Evolutionary conservation across 768 basidiomycete genomes (phyloP), one percentile per base, ranked within the genome.

Genomic region (Holtermanniella nyarrowii): DNA sequence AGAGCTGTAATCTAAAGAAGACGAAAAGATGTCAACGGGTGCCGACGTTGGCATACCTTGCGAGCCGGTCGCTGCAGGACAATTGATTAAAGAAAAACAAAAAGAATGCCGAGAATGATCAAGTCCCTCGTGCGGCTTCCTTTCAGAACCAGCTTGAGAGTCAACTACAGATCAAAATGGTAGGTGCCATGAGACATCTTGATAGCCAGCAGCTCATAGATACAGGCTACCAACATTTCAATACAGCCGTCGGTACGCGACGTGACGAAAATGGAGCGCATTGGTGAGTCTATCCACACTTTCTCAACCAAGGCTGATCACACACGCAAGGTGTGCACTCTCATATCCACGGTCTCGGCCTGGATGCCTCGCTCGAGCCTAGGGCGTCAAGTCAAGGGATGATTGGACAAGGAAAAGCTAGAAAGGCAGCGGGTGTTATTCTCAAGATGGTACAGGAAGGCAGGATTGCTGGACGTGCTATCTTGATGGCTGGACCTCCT

Each of bases 401-500:
- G 83, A 93, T 99, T 22, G 95, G 95, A 0, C 95, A 99, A 68
- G 86, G 77, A 2, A 89, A 90, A 68, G 95, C 95, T 20, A 82
- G 95, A 42, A 95, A 95, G 72, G 93, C 95, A 0, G 95, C 93
- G 0, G 95, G 95, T 1, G 85, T 97, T 78, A 89, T 96, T 55
- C 79, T 97, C 63, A 91, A 85, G 74, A 93, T 99, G 91, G 90
- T 97, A 4, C 87, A 95, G 71, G 88, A 95, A 63, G 89, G 89
- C 16, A 78, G 84, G 52, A 96, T 97, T 63, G 90, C 95, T 0
- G 95, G 95, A 23, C 80, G 93, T 42, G 88, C 91, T 4, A 91
- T 99, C 74, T 76, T 99, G 49, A 95, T 99, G 72, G 95, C 95
- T 16, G 95, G 95, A 0, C 95, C 95, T 4, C 91, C 95, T 4